phyloP scores from a whole-genome alignment of 352 stramenopile genomes.

The Globisporangium abappressorium region DNA sequence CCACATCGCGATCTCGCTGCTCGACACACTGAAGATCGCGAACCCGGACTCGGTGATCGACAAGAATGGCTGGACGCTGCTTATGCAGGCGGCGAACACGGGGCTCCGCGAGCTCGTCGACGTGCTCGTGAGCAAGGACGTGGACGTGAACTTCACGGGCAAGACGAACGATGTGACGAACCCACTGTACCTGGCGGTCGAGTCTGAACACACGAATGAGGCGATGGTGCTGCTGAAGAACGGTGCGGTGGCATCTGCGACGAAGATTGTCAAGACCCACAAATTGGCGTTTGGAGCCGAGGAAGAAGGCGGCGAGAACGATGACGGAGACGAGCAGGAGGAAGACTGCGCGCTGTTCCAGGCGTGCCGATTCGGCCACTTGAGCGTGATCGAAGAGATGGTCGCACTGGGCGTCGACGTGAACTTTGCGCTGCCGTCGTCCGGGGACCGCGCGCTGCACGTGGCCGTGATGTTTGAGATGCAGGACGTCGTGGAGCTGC shows the following conservation, averaged over 20 bases:
- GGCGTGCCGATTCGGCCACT: constrained; percentile 65
- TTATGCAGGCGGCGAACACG: constrained; percentile 84
- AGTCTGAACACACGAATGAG: constrained; percentile 70
- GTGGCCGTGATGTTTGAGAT: constrained; percentile 85
- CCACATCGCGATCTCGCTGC: constrained; percentile 41
- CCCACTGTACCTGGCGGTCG: constrained; percentile 68
- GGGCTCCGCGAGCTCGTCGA: constrained; percentile 56
- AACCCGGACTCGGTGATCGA: constrained; percentile 55
- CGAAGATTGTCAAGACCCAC: constrained; percentile 53
- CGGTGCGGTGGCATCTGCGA: constrained; percentile 62
- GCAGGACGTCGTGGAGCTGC: constrained; percentile 71
- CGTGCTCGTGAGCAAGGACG: constrained; percentile 45
- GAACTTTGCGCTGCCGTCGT: constrained; percentile 62
- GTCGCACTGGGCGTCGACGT: constrained; percentile 61
- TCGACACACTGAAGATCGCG: constrained; percentile 39
- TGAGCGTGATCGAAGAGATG: constrained; percentile 77
- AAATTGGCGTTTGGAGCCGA: constrained; percentile 26
- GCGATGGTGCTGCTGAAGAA: constrained; percentile 71
- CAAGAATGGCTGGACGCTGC: constrained; percentile 76
- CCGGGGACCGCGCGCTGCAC: constrained; percentile 70
- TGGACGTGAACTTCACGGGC: constrained; percentile 60
- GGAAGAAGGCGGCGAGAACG: constrained; percentile 13
- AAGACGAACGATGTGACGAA: constrained; percentile 47
- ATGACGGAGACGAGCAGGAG: constrained; percentile 39
- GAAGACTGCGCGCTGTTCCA: constrained; percentile 78